phyloP scores from a whole-genome alignment of 257 asterid species.

The Capsicum rhomboideum region DNA sequence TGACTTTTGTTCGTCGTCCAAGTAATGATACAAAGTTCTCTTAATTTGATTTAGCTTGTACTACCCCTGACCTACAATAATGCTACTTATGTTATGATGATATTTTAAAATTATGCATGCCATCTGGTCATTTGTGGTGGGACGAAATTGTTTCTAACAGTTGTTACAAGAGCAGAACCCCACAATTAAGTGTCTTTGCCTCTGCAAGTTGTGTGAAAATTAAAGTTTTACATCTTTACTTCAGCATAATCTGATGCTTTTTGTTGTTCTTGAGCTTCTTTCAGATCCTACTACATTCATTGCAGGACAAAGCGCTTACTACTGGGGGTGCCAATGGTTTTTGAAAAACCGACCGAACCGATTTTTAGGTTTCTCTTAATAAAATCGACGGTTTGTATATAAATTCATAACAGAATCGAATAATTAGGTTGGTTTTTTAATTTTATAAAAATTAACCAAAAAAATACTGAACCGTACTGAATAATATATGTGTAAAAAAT shows the following conservation, averaged over 20 bases:
- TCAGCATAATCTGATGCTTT: not conserved
- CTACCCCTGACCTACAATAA: not conserved
- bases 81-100: not conserved
- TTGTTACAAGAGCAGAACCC: slow-evolving; percentile 84
- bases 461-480: too few species aligned
- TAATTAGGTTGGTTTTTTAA: too few species aligned
- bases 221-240: not conserved
- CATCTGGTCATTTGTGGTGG: slow-evolving; percentile 93
- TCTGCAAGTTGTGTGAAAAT: not conserved
- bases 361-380: too few species aligned
- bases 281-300: slow-evolving; percentile 60
- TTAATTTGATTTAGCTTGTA: not conserved
- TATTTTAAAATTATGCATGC: slow-evolving; percentile 32
- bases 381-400: too few species aligned
- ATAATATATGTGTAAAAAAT: too few species aligned
- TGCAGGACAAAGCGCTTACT: slow-evolving; percentile 64
- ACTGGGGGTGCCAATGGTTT: not conserved
- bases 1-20: slow-evolving; percentile 52
- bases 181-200: slow-evolving; percentile 53
- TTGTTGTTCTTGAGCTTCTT: not conserved
- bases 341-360: too few species aligned
- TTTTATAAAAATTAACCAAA: too few species aligned
- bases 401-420: too few species aligned
- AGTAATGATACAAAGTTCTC: slow-evolving; percentile 25
- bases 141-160: slow-evolving; percentile 86